Evolutionary conservation across 2,329 filamentous ascomycete genomes (phyloP).

Genomic region (Penicillium sp.): DNA sequence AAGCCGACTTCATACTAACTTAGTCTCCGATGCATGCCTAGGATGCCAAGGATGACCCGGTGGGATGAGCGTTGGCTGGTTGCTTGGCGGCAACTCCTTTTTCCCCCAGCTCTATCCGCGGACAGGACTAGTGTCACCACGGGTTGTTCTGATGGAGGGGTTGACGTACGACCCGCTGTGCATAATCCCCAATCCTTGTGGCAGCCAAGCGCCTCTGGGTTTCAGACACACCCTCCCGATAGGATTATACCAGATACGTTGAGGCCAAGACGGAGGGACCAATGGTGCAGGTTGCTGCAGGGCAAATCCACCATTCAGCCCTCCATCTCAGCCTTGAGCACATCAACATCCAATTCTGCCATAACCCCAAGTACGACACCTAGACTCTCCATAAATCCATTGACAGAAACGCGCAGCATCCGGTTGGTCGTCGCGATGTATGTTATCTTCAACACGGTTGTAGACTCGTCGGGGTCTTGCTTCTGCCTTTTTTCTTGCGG

Average conservation of each 20-base stretch:
- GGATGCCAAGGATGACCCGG: conserved; percentile 17
- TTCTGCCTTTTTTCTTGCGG: conserved; percentile 24
- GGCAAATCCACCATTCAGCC: conserved; percentile 14
- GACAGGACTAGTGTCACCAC: conserved; percentile 3
- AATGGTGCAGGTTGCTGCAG: neutral
- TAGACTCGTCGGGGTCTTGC: conserved; percentile 30
- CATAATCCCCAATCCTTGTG: neutral
- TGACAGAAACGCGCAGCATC: conserved; percentile 94
- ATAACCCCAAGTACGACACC: conserved; percentile 83
- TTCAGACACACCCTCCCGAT: neutral
- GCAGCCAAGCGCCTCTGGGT: conserved; percentile 1
- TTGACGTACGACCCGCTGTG: conserved; percentile 6
- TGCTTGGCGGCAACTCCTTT: conserved; percentile 15
- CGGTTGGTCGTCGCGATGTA: conserved; percentile 91
- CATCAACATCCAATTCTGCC: conserved; percentile 84
- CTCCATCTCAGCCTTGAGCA: conserved; percentile 51
- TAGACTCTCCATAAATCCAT: conserved; percentile 91
- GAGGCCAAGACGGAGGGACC: conserved; percentile 5
- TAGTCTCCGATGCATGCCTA: conserved; percentile 7
- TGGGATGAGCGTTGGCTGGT: conserved; percentile 12
- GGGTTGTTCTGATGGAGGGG: conserved; percentile 5
- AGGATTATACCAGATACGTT: neutral
- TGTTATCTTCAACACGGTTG: conserved; percentile 64
- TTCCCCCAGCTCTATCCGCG: conserved; percentile 1
- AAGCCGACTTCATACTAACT: neutral